Base-by-base conservation (phyloP, 495 filamentous ascomycete species). In the Glutinoglossum americanum region DNA sequence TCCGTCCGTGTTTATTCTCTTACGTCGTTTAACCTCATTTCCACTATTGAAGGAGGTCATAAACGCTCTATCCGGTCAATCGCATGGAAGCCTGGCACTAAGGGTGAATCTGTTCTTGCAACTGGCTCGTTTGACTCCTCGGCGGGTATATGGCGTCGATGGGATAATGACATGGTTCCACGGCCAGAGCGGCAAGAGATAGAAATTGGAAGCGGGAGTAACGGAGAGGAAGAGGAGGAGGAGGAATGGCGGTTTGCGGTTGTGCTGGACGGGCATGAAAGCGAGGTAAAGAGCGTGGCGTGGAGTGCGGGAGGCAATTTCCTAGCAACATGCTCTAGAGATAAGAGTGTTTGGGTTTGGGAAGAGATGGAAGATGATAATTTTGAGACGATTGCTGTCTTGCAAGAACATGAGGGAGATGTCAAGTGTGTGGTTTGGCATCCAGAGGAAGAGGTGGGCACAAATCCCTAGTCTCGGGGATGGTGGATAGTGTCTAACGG, bases 281-380 rank as follows among this genome's bases (percentile, higher is more conserved):
- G 82, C 56, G 92, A 98, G 67, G 82, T 98, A 63, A 98, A 98
- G 66, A 77, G 74, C 27, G 78, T 94, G 1, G 77, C 83, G 15
- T 98, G 86, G 78, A 83, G 80, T 1, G 77, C 87, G 0, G 82
- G 80, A 0, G 87, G 88, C 0, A 81, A 83, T 67, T 78, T 83
- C 57, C 77, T 98, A 3, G 92, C 92, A 6, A 95, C 89, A 0
- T 97, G 89, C 65, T 82, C 79, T 25, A 75, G 92, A 11, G 92
- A 98, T 68, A 96, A 96, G 71, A 83, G 79, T 25, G 85, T 98
- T n/a, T 98, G 92, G 92, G 84, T 98, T 54, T 98, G 92, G 92
- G 92, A 98, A 68, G 89, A 95, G 65, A 75, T 97, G 3, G 85
- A 80, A 7, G 89, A 90, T 28, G 90, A 94, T 64, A 89, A 95